Conservation (phyloP, 1,139 yeast genomes). For the Saccharomycopsis hybrid region DNA sequence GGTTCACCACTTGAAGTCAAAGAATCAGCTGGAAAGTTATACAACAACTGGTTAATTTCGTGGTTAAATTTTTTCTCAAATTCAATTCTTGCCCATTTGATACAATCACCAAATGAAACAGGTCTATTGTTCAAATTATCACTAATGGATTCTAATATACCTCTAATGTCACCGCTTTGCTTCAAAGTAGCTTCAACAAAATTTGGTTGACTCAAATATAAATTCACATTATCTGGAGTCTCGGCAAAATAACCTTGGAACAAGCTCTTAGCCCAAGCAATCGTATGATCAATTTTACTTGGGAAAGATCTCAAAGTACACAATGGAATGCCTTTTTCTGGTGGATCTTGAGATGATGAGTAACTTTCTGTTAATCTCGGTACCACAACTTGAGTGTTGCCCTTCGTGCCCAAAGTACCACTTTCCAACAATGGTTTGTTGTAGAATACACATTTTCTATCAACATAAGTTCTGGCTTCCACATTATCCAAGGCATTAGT, state of each 20-base stretch:
- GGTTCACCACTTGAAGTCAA: constrained; percentile 86
- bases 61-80: constrained; percentile 79
- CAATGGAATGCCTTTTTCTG: constrained; percentile 93
- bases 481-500: constrained; percentile 96
- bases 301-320: constrained; percentile 98
- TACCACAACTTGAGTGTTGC: constrained; percentile 93
- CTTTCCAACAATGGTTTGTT: constrained; percentile 88
- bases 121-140: constrained; percentile 76
- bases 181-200: constrained; percentile 86
- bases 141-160: constrained; percentile 72
- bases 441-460: constrained; percentile 91
- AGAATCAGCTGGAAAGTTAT: constrained; percentile 92
- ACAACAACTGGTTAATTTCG: constrained; percentile 83
- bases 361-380: constrained; percentile 93
- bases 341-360: constrained; percentile 96
- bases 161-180: constrained; percentile 77
- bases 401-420: constrained; percentile 97
- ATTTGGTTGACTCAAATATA: constrained; percentile 86
- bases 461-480: constrained; percentile 96
- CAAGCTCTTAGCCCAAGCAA: constrained; percentile 96
- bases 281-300: constrained; percentile 94
- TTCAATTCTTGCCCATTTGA: constrained; percentile 88
- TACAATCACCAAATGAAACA: constrained; percentile 84
- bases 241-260: constrained; percentile 93
- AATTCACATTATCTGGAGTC: constrained; percentile 86